phyloP scores from a whole-genome alignment of 2,329 filamentous ascomycete species.

The Talaromyces sp. region DNA sequence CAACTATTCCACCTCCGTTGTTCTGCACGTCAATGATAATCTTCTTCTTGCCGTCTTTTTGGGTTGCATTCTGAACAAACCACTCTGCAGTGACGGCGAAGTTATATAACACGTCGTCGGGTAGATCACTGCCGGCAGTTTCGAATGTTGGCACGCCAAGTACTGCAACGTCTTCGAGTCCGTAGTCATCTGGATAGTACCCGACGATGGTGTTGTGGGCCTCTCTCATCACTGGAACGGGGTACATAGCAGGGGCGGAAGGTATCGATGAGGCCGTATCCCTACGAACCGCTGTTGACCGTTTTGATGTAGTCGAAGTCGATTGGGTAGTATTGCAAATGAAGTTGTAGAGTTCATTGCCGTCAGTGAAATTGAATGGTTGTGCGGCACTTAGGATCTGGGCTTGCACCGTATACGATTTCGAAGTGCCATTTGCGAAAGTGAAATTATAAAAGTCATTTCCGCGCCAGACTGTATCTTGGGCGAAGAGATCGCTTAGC shows the following conservation, averaged over 20 bases:
- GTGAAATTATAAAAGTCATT: constrained; percentile 10
- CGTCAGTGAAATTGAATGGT: not conserved
- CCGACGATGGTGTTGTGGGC: constrained; percentile 38
- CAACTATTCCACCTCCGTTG: constrained; percentile 57
- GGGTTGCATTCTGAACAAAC: constrained; percentile 28
- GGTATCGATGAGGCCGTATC: not conserved
- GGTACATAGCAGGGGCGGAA: constrained; percentile 12
- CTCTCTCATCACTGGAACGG: constrained; percentile 19
- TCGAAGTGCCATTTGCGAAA: constrained; percentile 3
- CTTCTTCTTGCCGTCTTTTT: constrained; percentile 51
- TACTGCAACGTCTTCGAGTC: constrained; percentile 45
- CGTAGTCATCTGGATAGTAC: constrained; percentile 43
- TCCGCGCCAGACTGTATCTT: constrained; percentile 7
- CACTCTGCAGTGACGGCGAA: constrained; percentile 23
- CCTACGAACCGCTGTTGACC: not conserved
- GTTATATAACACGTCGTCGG: constrained; percentile 4
- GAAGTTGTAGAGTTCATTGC: not conserved
- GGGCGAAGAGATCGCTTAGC: not conserved
- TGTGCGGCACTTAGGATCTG: not conserved
- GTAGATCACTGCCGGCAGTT: constrained; percentile 16
- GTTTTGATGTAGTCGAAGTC: not conserved
- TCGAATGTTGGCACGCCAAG: constrained; percentile 36
- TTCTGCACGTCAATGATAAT: constrained; percentile 61
- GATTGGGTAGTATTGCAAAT: not conserved
- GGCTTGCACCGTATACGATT: not conserved